Evolutionary conservation across 306 rosid genomes (phyloP), one percentile per base, ranked within the genome.

Genomic region (Sesbania bispinosa): DNA sequence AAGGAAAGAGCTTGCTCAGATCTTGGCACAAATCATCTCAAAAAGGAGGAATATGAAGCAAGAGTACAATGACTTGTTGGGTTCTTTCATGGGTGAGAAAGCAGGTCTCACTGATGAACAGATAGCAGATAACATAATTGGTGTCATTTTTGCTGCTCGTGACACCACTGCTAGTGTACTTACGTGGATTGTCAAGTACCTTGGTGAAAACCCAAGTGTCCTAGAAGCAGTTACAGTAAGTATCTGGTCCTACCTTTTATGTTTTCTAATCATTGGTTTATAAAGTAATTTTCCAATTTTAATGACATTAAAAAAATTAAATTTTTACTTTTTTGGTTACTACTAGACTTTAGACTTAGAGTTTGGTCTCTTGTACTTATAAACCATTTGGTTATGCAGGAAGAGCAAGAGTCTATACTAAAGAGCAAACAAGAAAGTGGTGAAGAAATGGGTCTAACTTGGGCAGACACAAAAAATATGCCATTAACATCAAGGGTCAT

Each of bases 141-240:
- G 98, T 23, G 89, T 90, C 23, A 87, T 94, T 52, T 94, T 94
- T 51, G 98, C 98, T 1, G 98, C 98, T 29, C 88, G 97, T 10
- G 98, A 94, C 60, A 94, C 98, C 18, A 94, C 98, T 1, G 98
- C 98, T 0, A 88, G 86, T 62, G 94, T 87, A 1, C 87, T 94
- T 45, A 94, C 97, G 4, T 94, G 98, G 98, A 86, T 89, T 60
- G 24, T 94, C 57, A 94, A 94, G 83, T 87, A 79, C 77, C 96
- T 94, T n/a, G 80, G 79, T 15, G 96, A 94, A 52, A 84, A 90
- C 67, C 89, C 87, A 7, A 35, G 50, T 35, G 96, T 90, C 21
- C 90, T 90, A 42, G 66, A 80, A 68, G 93, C 94, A 2, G 90
- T 90, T 43, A 88, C 92, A 0, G 98, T 93, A 84, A 82, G 98